Conservation (phyloP, 2,329 filamentous ascomycete species). For the Dothistroma septosporum region DNA sequence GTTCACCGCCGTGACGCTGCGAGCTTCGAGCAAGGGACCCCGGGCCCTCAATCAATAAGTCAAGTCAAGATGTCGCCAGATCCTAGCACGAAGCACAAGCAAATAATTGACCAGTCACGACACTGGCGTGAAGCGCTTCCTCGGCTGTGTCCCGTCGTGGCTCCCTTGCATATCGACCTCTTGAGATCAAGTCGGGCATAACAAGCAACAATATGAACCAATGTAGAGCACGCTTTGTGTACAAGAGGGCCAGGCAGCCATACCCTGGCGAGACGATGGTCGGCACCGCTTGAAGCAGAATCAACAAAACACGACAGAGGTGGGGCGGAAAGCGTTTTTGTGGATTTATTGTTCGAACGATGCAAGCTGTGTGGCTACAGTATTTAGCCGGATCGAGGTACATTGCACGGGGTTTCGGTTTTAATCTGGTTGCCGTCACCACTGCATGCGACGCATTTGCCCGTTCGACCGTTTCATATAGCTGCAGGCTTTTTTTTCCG, state of each 20-base stretch:
- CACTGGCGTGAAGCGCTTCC: not conserved
- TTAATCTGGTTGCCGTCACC: not conserved
- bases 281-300: not conserved
- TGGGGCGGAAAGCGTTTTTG: not conserved
- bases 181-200: not conserved
- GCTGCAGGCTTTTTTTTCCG: not conserved
- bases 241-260: not conserved
- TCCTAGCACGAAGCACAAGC: not conserved
- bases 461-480: constrained; percentile 4
- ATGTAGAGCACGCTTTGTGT: not conserved
- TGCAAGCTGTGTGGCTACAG: not conserved
- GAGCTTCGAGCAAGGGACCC: not conserved
- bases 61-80: not conserved
- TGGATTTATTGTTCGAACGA: not conserved
- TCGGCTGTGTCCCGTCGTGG: not conserved
- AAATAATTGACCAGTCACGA: not conserved
- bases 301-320: not conserved
- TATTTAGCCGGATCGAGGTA: not conserved
- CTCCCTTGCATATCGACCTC: not conserved
- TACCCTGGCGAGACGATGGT: not conserved
- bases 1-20: not conserved
- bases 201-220: not conserved
- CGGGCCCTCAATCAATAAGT: not conserved
- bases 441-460: not conserved
- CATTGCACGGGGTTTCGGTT: not conserved